These are phyloP conservation scores for Aleurites moluccanus DNA, from an alignment of 441 rosid genomes.

Conservation along the genomic window DNA sequence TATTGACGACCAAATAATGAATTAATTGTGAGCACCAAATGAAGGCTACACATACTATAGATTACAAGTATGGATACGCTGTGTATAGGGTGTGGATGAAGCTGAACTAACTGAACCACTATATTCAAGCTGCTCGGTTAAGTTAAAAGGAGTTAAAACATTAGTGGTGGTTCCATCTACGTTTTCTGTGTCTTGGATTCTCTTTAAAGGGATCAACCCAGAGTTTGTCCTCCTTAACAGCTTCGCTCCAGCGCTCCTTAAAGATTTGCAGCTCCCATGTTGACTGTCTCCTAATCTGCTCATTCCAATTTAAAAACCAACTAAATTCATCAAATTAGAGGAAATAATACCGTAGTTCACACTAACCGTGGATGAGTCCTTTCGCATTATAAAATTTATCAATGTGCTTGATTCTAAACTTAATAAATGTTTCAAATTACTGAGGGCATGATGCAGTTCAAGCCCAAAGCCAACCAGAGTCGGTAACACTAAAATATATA, in stretches of 20 bases:
- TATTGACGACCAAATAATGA: slow-evolving; percentile 34
- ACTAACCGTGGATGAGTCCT: background rate
- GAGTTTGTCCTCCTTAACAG: slow-evolving; percentile 54
- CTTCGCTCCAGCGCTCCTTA: slow-evolving; percentile 72
- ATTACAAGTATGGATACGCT: slow-evolving; percentile 33
- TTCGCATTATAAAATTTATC: background rate
- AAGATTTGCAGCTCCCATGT: slow-evolving; percentile 74
- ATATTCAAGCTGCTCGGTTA: slow-evolving; percentile 7
- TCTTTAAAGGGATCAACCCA: slow-evolving; percentile 73
- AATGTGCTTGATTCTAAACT: background rate
- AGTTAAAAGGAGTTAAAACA: slow-evolving; percentile 4
- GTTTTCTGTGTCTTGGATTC: slow-evolving; percentile 27
- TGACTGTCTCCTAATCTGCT: slow-evolving; percentile 85
- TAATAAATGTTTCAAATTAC: background rate
- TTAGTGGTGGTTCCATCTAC: slow-evolving; percentile 27
- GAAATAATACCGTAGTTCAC: background rate
- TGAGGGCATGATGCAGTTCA: background rate
- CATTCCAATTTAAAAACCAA: background rate
- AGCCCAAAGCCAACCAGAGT: background rate
- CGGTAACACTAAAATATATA: background rate
- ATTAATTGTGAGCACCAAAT: slow-evolving; percentile 25
- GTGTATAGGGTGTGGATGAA: slow-evolving; percentile 6
- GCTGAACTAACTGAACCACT: slow-evolving; percentile 3
- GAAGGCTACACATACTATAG: slow-evolving; percentile 22
- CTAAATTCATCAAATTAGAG: background rate